Evolutionary conservation across 2,329 filamentous ascomycete genomes (phyloP).

Genomic region (Ceratocystis variospora): DNA sequence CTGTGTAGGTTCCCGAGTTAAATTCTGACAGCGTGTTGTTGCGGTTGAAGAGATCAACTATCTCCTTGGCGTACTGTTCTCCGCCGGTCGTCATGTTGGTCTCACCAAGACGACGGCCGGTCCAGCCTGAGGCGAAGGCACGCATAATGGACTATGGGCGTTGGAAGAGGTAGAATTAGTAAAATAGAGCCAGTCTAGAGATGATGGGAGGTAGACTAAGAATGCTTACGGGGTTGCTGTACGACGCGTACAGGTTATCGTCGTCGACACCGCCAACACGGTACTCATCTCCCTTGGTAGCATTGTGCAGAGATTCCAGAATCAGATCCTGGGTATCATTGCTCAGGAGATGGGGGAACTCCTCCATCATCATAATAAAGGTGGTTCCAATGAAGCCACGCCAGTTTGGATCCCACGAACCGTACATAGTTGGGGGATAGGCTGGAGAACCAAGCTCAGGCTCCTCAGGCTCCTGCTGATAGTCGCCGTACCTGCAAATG

Average conservation of each 20-base stretch:
- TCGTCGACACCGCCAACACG: constrained; percentile 44
- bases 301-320: constrained; percentile 39
- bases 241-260: constrained; percentile 49
- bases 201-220: background rate
- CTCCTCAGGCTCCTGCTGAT: constrained; percentile 42
- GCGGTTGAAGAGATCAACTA: constrained; percentile 43
- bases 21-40: constrained; percentile 48
- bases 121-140: constrained; percentile 47
- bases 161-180: constrained; percentile 16
- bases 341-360: constrained; percentile 37
- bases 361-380: constrained; percentile 44
- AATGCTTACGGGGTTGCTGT: constrained; percentile 39
- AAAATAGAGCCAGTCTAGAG: background rate
- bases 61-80: constrained; percentile 40
- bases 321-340: constrained; percentile 31
- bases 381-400: constrained; percentile 48
- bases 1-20: constrained; percentile 49
- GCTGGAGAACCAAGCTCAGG: constrained; percentile 39
- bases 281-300: constrained; percentile 46
- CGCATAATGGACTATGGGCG: constrained; percentile 39
- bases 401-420: constrained; percentile 51
- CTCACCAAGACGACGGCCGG: constrained; percentile 39
- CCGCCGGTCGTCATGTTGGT: constrained; percentile 45
- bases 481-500: constrained; percentile 32
- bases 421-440: constrained; percentile 41